Conservation (phyloP, 257 asterid genomes). For the Scutellaria barbata region DNA sequence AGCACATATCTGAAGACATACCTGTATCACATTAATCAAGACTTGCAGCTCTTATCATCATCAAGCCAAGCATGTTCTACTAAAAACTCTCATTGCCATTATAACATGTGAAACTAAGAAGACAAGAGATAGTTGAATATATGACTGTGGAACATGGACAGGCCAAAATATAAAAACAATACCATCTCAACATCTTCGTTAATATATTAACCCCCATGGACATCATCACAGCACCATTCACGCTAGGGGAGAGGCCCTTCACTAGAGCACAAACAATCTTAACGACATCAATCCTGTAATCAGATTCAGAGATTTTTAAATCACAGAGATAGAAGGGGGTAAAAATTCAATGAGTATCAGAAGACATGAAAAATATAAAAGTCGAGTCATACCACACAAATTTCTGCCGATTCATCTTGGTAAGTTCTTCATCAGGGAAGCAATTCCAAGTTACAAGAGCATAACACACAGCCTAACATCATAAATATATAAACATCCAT, state of each 20-base stretch:
- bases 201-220: slow-evolving; percentile 77
- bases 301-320: slow-evolving; percentile 30
- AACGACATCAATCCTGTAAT: slow-evolving; percentile 71
- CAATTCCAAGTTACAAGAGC: slow-evolving; percentile 67
- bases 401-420: slow-evolving; percentile 47
- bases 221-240: slow-evolving; percentile 68
- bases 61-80: slow-evolving; percentile 23
- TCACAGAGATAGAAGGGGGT: slow-evolving; percentile 28
- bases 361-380: slow-evolving; percentile 14
- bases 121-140: too few relatives aligned
- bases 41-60: slow-evolving; percentile 22
- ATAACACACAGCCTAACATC: slow-evolving; percentile 70
- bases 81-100: slow-evolving; percentile 2
- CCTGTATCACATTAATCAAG: slow-evolving; percentile 11
- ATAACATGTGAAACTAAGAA: too few relatives aligned
- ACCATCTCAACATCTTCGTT: slow-evolving; percentile 90
- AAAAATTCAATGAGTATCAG: slow-evolving; percentile 19
- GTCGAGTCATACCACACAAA: slow-evolving; percentile 49
- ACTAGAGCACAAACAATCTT: slow-evolving; percentile 81
- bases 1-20: slow-evolving; percentile 2
- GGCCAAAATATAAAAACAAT: slow-evolving; percentile 28
- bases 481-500: slow-evolving; percentile 24
- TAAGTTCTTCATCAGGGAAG: slow-evolving; percentile 42
- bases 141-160: slow-evolving; percentile 13
- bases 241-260: slow-evolving; percentile 65